Base-by-base conservation (phyloP, 805 yeast species). In the Candida adriatica region DNA sequence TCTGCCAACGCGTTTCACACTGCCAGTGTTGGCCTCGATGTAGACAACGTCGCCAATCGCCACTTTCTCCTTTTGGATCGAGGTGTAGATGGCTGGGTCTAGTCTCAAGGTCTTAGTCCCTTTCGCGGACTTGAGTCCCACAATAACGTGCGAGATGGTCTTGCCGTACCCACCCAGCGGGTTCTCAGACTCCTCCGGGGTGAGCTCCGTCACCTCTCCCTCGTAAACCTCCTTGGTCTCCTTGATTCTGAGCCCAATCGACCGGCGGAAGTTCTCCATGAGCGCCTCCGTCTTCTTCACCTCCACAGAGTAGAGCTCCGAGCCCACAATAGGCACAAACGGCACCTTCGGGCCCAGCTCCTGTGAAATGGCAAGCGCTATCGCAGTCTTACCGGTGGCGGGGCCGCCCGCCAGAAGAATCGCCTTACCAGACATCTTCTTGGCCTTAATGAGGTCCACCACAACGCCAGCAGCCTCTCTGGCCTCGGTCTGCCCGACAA, bases 91-190 rank as follows among this genome's bases (percentile, higher is more conserved):
- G 46, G 81, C 79, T 41, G 90, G 98, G 62, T 84, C 96, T 58
- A 92, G 71, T 58, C 94, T 78, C 56, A 78, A 70, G 52, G 76
- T 87, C 64, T 85, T 92, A 32, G 90, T 84, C 37, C 95, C 95
- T 58, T 83, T 82, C 18, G 92, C 92, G 20, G 94, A 81, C 59
- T 87, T 87, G 46, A 92, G 71, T 6, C 97, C 96, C 23, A 92
- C 90, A 31, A 92, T 72, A 15, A 92, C 98, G 57, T 92, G 96
- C 36, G 87, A 70, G 34, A 92, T 87, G 18, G 97, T 87, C 60
- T 92, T 92, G 38, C 98, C 99, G 56, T 92, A 94, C 6, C 97
- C 97, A 29, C 97, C 96, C 43, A 90, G 66, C 15, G 97, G 96
- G 59, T 92, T 85, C 59, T 90, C 96, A 19, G 94, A 82, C 63